Evolutionary conservation across 23 red algal species (phyloP).

Genomic region (Gracilaria caudata): DNA sequence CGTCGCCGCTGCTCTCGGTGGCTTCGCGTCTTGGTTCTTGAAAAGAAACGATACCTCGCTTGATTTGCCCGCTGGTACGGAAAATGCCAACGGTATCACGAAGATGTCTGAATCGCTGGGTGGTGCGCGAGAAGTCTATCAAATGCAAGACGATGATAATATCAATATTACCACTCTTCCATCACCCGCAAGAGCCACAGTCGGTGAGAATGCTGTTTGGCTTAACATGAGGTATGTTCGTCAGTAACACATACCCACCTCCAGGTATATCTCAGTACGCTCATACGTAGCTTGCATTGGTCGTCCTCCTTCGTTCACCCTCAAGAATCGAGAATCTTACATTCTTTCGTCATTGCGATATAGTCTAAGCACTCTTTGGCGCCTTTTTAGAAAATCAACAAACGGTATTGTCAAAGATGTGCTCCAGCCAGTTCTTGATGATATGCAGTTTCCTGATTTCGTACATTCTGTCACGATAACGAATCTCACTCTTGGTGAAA

Average conservation of each 20-base stretch:
- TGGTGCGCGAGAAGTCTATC: conserved; percentile 16
- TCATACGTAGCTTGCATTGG: not conserved
- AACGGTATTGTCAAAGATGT: conserved; percentile 26
- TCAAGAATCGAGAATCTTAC: not conserved
- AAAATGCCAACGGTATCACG: not conserved
- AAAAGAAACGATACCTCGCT: not conserved
- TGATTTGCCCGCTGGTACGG: not conserved
- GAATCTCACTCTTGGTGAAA: conserved; percentile 45
- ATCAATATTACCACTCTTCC: conserved; percentile 22
- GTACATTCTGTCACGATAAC: conserved; percentile 50
- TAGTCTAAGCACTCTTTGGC: conserved; percentile 62
- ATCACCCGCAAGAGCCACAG: conserved; percentile 8
- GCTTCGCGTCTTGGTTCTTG: conserved; percentile 13
- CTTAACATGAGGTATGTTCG: conserved; percentile 64
- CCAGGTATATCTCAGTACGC: not conserved
- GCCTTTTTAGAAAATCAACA: conserved; percentile 67
- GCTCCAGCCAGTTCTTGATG: conserved; percentile 65
- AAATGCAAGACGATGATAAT: conserved; percentile 10
- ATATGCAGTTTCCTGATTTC: conserved; percentile 41
- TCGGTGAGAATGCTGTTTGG: conserved; percentile 47
- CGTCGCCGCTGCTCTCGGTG: conserved; percentile 33
- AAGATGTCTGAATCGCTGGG: conserved; percentile 7
- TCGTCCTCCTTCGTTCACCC: not conserved
- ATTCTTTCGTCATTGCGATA: not conserved
- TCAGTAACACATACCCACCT: not conserved